phyloP scores from a whole-genome alignment of 441 rosid species.

The Syzygium malaccense region DNA sequence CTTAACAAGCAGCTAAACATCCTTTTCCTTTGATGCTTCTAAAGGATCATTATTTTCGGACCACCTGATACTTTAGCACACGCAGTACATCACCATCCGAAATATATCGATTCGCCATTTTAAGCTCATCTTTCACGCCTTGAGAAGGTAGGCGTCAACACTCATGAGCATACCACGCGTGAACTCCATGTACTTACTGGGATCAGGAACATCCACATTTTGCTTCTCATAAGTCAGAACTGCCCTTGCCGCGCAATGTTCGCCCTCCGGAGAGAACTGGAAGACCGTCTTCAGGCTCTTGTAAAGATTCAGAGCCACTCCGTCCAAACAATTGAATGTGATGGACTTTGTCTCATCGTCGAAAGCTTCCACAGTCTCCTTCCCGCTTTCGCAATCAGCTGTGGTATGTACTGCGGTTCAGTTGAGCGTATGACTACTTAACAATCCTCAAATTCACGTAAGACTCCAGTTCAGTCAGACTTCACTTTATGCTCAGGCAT shows the following conservation, averaged over 20 bases:
- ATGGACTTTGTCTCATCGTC: neutral
- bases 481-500: neutral
- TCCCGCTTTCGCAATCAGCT: neutral
- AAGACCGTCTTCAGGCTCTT: neutral
- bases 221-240: neutral
- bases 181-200: neutral
- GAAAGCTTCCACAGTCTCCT: neutral
- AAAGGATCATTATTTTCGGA: neutral
- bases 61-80: neutral
- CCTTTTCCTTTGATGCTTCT: neutral
- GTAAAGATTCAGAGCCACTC: neutral
- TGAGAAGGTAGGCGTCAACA: neutral
- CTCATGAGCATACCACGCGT: neutral
- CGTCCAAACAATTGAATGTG: neutral
- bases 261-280: neutral
- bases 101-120: neutral
- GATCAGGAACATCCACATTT: neutral
- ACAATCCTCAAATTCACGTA: neutral
- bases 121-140: neutral
- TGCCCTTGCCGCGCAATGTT: fast-evolving
- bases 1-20: neutral
- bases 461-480: neutral
- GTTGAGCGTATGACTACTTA: neutral
- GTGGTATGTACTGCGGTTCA: neutral
- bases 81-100: neutral